Conservation (phyloP, 208 protist species). For the Crithidia expoeki region DNA sequence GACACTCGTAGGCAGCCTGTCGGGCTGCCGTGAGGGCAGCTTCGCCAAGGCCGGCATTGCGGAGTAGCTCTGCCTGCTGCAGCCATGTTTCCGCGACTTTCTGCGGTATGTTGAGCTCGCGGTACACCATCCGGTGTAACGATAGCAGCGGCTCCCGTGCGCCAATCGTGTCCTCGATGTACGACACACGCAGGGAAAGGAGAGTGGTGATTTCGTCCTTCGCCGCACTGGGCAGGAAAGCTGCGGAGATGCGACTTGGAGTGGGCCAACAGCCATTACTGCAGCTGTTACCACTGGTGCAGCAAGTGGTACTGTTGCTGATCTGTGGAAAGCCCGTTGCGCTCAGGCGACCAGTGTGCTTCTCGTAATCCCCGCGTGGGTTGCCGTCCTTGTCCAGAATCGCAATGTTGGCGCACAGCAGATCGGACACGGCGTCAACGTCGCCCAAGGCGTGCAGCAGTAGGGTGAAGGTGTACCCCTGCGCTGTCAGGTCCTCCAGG, state of each 20-base stretch:
- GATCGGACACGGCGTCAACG: slow-evolving; percentile 66
- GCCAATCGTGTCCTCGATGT: slow-evolving; percentile 68
- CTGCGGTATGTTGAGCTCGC: slow-evolving; percentile 53
- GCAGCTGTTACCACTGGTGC: neutral
- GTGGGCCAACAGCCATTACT: neutral
- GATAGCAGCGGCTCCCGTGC: slow-evolving; percentile 83
- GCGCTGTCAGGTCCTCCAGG: slow-evolving; percentile 66
- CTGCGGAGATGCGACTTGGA: slow-evolving; percentile 22
- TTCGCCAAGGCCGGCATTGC: slow-evolving; percentile 76
- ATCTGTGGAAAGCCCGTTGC: no score
- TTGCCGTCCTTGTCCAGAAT: neutral
- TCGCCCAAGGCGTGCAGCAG: slow-evolving; percentile 83
- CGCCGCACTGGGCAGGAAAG: slow-evolving; percentile 21
- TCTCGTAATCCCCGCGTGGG: neutral
- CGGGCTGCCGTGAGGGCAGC: slow-evolving; percentile 74
- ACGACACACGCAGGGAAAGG: slow-evolving; percentile 41
- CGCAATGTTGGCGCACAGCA: slow-evolving; percentile 26
- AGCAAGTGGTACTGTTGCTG: no score
- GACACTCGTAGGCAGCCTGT: slow-evolving; percentile 51
- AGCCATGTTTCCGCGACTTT: slow-evolving; percentile 82
- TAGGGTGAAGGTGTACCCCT: slow-evolving; percentile 68
- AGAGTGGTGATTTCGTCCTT: slow-evolving; percentile 30
- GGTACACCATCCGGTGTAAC: slow-evolving; percentile 81
- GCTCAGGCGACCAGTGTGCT: neutral
- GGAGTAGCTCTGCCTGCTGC: slow-evolving; percentile 77